Base-by-base conservation (phyloP, 1,139 yeast genomes). In the Yamadazyma dushanensis region DNA sequence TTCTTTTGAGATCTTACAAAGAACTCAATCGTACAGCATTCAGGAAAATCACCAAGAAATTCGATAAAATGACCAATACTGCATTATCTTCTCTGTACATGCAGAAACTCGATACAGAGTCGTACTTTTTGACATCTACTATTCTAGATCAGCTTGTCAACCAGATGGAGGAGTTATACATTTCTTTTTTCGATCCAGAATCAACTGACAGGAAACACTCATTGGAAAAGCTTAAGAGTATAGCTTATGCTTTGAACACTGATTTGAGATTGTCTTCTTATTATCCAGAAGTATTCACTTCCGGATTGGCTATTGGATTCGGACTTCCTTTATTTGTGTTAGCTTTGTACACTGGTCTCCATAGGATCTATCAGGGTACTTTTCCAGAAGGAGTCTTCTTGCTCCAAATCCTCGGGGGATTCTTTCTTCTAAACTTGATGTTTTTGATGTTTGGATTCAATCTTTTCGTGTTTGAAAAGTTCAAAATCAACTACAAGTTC, bases 391-490 rank as follows among this genome's bases (percentile, higher is more conserved):
- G 80, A 0, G 63, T 61, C 32, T 82, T 62, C 41, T 54, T 90
- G 39, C 59, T 92, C 32, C 97, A 94, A 51, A 72, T 92, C 4
- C 92, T 96, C 96, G 97, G 83, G 5, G 97, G 97, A 1, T 88
- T 88, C 56, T 77, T 89, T 46, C 54, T 89, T 38, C 59, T 83
- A 5, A 66, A 75, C 29, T 49, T 89, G 13, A 72, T 83, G 51
- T 61, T 80, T 10, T 50, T 83, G 14, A 60, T 88, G 9, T 82
- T 90, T 54, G 81, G 82, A 8, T 41, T 85, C 26, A 81, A 86
- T 54, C 78, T 94, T 54, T 63, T 70, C 39, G 78, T 84, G 4
- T 92, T 96, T 89, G 75, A 80, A 19, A 56, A 61, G 34, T 83
- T 66, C 59, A 85, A 85, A 51, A 83, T 92, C 52, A 92, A 90